Conservation (phyloP, 2,329 filamentous ascomycete species). For the Herpotrichia juniperi region DNA sequence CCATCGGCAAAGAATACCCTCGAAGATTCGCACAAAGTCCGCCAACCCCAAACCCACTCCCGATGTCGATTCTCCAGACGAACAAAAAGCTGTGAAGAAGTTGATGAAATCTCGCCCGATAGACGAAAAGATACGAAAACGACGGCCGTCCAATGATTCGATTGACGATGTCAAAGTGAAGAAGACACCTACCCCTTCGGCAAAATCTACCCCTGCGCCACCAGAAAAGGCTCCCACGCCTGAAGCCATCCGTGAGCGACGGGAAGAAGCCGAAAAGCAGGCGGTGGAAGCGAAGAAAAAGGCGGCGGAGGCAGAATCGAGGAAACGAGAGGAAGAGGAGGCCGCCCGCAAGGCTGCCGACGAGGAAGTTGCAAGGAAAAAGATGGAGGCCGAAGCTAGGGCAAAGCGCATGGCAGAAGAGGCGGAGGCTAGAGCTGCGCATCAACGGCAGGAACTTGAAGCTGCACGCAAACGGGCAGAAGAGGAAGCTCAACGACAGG, state of each 20-base stretch:
- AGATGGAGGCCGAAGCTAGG: conserved; percentile 9
- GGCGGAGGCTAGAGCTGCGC: conserved; percentile 32
- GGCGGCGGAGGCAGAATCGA: conserved; percentile 15
- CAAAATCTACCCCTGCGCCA: conserved; percentile 43
- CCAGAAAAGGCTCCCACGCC: conserved; percentile 42
- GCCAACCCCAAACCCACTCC: conserved; percentile 38
- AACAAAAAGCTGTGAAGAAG: conserved; percentile 37
- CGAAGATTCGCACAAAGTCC: conserved; percentile 34
- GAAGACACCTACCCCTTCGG: conserved; percentile 40
- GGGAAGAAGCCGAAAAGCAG: conserved; percentile 40
- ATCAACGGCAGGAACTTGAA: conserved; percentile 40
- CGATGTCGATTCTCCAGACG: conserved; percentile 43
- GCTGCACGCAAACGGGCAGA: conserved; percentile 38
- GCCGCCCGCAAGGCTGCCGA: conserved; percentile 13
- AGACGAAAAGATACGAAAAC: conserved; percentile 41
- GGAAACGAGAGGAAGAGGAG: conserved; percentile 15
- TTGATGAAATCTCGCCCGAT: conserved; percentile 39
- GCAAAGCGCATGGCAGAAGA: conserved; percentile 2
- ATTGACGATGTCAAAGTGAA: conserved; percentile 35
- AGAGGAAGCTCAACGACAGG: conserved; percentile 34
- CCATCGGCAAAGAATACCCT: conserved; percentile 18
- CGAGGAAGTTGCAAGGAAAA: conserved; percentile 4
- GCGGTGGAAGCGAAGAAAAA: conserved; percentile 29
- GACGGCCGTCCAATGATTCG: conserved; percentile 38
- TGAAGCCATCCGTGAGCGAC: conserved; percentile 38